A percentile compares a stretch with the other conserved stretches of the same genome.
Evolutionary conservation across 352 stramenopile species (phyloP).

Genomic region (Pythium aquatile): DNA sequence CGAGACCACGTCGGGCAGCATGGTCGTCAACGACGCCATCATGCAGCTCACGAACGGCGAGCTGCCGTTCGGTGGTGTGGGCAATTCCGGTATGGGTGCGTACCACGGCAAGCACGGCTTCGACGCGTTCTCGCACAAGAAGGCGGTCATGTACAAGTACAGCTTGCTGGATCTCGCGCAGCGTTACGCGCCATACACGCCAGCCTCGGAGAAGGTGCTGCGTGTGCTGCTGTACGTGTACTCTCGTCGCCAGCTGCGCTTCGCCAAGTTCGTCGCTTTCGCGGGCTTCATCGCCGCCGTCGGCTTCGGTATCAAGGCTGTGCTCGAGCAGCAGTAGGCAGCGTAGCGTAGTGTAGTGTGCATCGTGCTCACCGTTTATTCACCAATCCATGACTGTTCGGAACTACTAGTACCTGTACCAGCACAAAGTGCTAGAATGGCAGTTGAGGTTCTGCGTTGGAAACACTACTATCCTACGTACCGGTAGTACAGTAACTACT

Average conservation of each 20-base stretch:
- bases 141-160: neutral
- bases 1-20: constrained; percentile 31
- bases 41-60: constrained; percentile 31
- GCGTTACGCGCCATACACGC: constrained; percentile 14
- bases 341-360: neutral
- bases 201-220: constrained; percentile 35
- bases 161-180: neutral
- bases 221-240: constrained; percentile 44
- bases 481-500: too few species aligned
- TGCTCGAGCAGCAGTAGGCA: constrained; percentile 3
- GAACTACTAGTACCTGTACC: too few species aligned
- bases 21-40: constrained; percentile 35
- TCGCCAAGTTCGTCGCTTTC: constrained; percentile 28
- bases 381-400: neutral
- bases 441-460: too few species aligned
- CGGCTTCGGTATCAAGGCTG: constrained; percentile 11
- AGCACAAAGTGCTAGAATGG: too few species aligned
- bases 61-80: constrained; percentile 38
- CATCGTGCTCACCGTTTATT: neutral
- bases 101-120: neutral
- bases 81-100: constrained; percentile 5
- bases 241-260: constrained; percentile 41
- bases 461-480: too few species aligned
- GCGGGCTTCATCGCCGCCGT: constrained; percentile 7
- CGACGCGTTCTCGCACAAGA: neutral